Evolutionary conservation across 1,284 basidiomycete species (phyloP), one percentile per base, ranked within the genome.

Genomic region (Papiliotrema terrestris): DNA sequence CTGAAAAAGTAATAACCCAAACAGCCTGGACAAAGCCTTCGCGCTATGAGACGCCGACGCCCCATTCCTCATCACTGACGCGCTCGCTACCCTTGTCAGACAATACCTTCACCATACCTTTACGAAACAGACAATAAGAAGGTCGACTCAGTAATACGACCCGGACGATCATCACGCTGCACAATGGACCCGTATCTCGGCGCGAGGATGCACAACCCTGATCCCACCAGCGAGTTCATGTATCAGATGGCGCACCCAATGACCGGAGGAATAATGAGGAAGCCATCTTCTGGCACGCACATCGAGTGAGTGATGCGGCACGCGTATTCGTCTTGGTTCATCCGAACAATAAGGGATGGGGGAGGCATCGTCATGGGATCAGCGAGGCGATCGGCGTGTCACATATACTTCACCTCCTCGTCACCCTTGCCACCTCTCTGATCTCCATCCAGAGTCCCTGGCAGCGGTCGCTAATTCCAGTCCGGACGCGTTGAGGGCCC

Each of bases 181-280:
- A 32, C 29, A 11, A 32, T 32, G 29, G 29, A 32, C 29, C 29
- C 29, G 6, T 32, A 32, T 11, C 29, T 47, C n/a, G 42, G 52
- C 25, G 45, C 13, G 44, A 60, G 45, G 43, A 60, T 65, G 57
- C 35, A 54, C 36, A 67, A 69, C 46, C 37, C 48, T 14, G 65
- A 69, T 47, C 63, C 67, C 8, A 66, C 61, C 13, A 64, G 58
- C 57, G 61, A 62, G 32, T 66, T 56, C 57, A 66, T 67, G 61
- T 69, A 67, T 49, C 66, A 66, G 39, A 41, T 65, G 17, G 59
- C 59, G 29, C 29, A 32, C 29, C 6, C 29, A 11, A 11, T 32
- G 8, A 15, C 43, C 11, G 22, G 44, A 22, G 13, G 26, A 32
- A 32, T 51, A 45, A 38, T 29, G 44, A 29, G 52, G 29, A 17